phyloP scores from a whole-genome alignment of 139 green algal species.

The Chlorella sp. region DNA sequence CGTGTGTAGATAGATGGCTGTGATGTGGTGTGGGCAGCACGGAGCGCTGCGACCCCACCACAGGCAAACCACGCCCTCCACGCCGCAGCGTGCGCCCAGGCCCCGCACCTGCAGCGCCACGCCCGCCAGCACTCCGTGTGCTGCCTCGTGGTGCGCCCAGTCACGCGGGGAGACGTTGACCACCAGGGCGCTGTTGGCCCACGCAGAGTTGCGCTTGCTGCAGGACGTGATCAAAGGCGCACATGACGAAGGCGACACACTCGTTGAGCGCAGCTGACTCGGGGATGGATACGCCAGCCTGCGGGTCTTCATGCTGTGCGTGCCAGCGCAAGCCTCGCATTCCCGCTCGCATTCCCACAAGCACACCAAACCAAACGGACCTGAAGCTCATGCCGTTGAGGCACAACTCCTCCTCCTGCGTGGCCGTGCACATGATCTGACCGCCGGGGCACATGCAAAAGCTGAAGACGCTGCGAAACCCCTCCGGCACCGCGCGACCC shows the following conservation, averaged over 20 bases:
- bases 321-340: too few species aligned
- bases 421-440: slow-evolving; percentile 77
- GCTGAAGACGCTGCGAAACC: slow-evolving; percentile 55
- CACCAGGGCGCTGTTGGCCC: slow-evolving; percentile 81
- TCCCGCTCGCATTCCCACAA: too few species aligned
- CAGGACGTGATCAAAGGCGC: neutral
- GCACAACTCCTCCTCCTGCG: slow-evolving; percentile 61
- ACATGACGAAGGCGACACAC: neutral
- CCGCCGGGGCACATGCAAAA: slow-evolving; percentile 88
- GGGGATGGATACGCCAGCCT: too few species aligned
- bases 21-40: too few species aligned
- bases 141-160: slow-evolving; percentile 43
- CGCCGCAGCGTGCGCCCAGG: too few species aligned
- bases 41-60: too few species aligned
- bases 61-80: too few species aligned
- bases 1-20: too few species aligned
- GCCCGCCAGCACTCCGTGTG: slow-evolving; percentile 57
- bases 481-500: neutral
- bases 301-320: too few species aligned
- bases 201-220: slow-evolving; percentile 46
- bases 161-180: slow-evolving; percentile 49
- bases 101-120: slow-evolving; percentile 56
- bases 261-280: too few species aligned
- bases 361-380: too few species aligned
- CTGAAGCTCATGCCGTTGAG: slow-evolving; percentile 89